Percentiles rank a stretch among this genome's conserved stretches.
These are phyloP conservation scores for Dictyostelium intermedium DNA, from an alignment of 78 protist species.

Conservation along the genomic window DNA sequence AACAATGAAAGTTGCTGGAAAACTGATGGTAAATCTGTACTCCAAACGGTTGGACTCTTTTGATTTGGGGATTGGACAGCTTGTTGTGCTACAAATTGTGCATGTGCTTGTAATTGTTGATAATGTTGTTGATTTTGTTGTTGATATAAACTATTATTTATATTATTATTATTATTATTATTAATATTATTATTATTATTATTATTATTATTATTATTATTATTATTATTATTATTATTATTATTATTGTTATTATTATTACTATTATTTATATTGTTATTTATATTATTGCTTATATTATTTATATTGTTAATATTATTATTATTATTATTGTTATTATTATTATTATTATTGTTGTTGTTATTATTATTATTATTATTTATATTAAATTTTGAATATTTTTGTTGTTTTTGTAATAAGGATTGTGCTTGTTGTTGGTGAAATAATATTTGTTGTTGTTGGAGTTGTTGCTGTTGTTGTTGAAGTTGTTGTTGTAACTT, in stretches of 20 bases:
- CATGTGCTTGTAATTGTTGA: constrained; percentile 13
- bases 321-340: no score
- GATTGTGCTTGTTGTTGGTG: background rate
- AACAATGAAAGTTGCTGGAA: constrained; percentile 50
- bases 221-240: no score
- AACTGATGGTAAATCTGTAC: constrained; percentile 42
- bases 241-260: no score
- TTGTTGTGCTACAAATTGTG: constrained; percentile 1
- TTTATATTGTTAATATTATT: no score
- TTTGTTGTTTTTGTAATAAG: background rate
- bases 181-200: no score
- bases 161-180: no score
- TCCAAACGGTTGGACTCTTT: constrained; percentile 38
- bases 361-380: background rate
- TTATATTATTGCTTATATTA: background rate
- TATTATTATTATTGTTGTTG: no score
- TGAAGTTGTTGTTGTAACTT: background rate
- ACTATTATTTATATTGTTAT: no score
- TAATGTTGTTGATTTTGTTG: constrained; percentile 14
- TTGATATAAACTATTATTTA: background rate
- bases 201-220: no score
- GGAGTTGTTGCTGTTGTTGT: background rate
- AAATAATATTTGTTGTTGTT: background rate
- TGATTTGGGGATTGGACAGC: background rate
- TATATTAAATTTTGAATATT: background rate